phyloP scores from a whole-genome alignment of 2,329 filamentous ascomycete genomes.

The Cyphellophora europaea region DNA sequence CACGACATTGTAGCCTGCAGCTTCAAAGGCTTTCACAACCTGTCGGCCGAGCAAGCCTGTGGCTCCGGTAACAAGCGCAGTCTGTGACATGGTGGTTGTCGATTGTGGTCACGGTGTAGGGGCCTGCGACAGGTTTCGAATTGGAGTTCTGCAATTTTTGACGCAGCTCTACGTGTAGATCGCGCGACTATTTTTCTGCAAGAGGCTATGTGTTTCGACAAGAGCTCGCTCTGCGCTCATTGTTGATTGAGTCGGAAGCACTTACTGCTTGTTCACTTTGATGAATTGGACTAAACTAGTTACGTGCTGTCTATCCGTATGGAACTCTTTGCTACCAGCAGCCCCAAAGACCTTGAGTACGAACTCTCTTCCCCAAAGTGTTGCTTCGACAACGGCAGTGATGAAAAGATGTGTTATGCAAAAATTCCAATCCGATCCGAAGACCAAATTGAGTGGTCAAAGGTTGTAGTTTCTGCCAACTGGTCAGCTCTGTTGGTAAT shows the following conservation, averaged over 20 bases:
- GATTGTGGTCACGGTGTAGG: neutral
- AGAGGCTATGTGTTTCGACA: neutral
- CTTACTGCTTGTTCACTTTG: neutral
- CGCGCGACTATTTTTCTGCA: neutral
- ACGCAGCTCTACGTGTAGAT: neutral
- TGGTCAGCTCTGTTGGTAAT: neutral
- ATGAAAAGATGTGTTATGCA: slow-evolving; percentile 32
- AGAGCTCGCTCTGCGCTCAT: neutral
- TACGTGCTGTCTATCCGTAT: too few relatives aligned
- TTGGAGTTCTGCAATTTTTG: slow-evolving; percentile 1
- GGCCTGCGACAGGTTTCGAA: neutral
- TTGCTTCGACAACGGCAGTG: slow-evolving; percentile 12
- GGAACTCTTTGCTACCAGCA: too few relatives aligned
- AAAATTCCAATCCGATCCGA: slow-evolving; percentile 68
- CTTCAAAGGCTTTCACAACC: slow-evolving; percentile 61
- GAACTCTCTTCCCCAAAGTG: slow-evolving; percentile 15
- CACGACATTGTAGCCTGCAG: slow-evolving; percentile 58
- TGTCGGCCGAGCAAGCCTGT: slow-evolving; percentile 76
- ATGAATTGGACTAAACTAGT: neutral
- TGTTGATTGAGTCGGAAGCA: neutral
- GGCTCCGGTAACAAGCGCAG: slow-evolving; percentile 71
- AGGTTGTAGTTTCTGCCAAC: neutral
- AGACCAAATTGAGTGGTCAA: slow-evolving; percentile 62
- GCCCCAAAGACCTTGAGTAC: too few relatives aligned
- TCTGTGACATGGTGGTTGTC: slow-evolving; percentile 22